Conservation (phyloP, 148 eudicot genomes). For the Camellia japonica region DNA sequence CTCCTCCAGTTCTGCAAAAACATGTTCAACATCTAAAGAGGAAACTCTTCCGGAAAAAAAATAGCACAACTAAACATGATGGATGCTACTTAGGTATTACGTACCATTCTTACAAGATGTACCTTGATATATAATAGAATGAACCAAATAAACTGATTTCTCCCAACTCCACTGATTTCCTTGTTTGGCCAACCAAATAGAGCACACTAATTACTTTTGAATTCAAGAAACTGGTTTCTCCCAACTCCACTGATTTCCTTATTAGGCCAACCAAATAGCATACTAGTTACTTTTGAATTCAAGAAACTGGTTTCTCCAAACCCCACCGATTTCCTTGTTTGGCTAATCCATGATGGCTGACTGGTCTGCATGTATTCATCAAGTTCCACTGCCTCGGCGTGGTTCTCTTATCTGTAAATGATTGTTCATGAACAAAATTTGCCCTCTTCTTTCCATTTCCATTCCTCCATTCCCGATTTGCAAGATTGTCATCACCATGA, state of each 20-base stretch:
- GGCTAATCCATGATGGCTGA: neutral
- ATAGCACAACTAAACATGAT: neutral
- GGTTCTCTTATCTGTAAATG: neutral
- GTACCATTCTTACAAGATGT: neutral
- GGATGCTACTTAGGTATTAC: neutral
- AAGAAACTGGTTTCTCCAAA: conserved; percentile 18
- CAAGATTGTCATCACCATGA: conserved; percentile 19
- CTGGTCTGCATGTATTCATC: conserved; percentile 14
- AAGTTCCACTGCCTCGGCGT: conserved; percentile 9
- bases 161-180: conserved; percentile 9
- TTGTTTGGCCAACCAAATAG: neutral
- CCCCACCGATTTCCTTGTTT: conserved; percentile 10
- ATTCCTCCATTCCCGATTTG: conserved; percentile 15
- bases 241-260: conserved; percentile 3
- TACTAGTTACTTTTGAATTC: neutral
- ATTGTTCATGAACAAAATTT: conserved; percentile 13
- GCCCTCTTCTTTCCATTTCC: conserved; percentile 6
- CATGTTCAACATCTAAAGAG: conserved; percentile 2
- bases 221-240: conserved; percentile 19
- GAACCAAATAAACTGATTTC: conserved; percentile 13
- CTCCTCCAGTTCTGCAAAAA: neutral
- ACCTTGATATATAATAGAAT: neutral
- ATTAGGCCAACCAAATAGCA: neutral
- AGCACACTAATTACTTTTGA: neutral
- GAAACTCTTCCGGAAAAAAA: neutral